Evolutionary conservation across 2,329 filamentous ascomycete genomes (phyloP).

Genomic region (Capronia coronata): DNA sequence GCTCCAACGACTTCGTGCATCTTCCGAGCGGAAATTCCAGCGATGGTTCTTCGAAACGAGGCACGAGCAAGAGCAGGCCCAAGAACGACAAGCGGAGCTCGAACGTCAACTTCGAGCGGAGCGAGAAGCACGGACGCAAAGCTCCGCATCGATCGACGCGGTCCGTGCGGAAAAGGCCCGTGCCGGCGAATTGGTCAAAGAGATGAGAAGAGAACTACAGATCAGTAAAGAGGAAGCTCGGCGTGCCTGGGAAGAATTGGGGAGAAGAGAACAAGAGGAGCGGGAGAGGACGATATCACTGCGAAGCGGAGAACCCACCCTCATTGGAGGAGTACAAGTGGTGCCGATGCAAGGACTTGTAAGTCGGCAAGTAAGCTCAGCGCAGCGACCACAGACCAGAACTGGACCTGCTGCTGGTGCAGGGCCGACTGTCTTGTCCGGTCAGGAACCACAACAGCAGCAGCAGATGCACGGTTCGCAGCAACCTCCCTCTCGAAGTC

Average conservation of each 20-base stretch:
- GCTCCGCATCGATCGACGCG: conserved; percentile 55
- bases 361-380: conserved; percentile 47
- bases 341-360: conserved; percentile 76
- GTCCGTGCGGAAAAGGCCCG: conserved; percentile 62
- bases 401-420: conserved; percentile 41
- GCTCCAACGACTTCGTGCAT: conserved; percentile 83
- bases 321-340: conserved; percentile 89
- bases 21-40: conserved; percentile 95
- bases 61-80: conserved; percentile 74
- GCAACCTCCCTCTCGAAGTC: conserved; percentile 23
- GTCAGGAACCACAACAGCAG: conserved; percentile 23
- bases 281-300: conserved; percentile 79
- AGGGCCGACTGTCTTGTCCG: conserved; percentile 31
- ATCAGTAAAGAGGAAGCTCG: conserved; percentile 96
- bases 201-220: conserved; percentile 85
- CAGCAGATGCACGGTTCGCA: conserved; percentile 15
- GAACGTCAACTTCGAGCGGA: conserved; percentile 69
- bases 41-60: conserved; percentile 97
- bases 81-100: conserved; percentile 76
- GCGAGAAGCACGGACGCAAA: conserved; percentile 59
- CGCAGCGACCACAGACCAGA: conserved; percentile 41
- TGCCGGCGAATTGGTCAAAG: conserved; percentile 70
- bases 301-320: conserved; percentile 76
- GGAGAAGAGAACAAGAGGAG: conserved; percentile 86
- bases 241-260: conserved; percentile 94